Evolutionary conservation across 306 rosid genomes (phyloP).

Genomic region (Prosopis cineraria): DNA sequence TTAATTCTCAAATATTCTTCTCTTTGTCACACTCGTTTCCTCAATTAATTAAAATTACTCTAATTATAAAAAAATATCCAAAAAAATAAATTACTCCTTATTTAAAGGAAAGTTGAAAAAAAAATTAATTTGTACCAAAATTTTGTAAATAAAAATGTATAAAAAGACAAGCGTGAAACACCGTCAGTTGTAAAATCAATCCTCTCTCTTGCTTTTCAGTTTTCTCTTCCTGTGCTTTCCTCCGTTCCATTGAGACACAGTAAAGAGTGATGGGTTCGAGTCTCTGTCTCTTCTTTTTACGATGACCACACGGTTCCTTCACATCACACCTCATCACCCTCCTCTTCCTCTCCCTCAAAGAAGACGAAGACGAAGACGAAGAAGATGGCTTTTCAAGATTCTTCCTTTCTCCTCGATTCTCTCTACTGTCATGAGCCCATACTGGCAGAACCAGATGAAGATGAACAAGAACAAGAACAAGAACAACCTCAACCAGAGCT

Average conservation of each 20-base stretch:
- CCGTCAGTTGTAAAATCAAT: background rate
- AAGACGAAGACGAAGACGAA: background rate
- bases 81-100: no score
- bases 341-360: background rate
- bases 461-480: background rate
- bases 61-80: no score
- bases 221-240: background rate
- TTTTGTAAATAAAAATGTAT: background rate
- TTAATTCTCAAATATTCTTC: no score
- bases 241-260: background rate
- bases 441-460: no score
- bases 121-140: no score
- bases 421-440: background rate
- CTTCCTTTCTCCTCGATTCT: slow-evolving; percentile 15
- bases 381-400: slow-evolving; percentile 3
- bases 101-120: no score
- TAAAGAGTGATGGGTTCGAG: background rate
- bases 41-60: no score
- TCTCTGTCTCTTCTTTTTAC: background rate
- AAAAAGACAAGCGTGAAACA: slow-evolving; percentile 7
- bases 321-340: background rate
- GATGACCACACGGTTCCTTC: background rate
- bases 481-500: background rate
- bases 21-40: no score
- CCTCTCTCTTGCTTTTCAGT: background rate